phyloP scores from a whole-genome alignment of 129 eudicot species.

The Rutidosis leptorrhynchoides region DNA sequence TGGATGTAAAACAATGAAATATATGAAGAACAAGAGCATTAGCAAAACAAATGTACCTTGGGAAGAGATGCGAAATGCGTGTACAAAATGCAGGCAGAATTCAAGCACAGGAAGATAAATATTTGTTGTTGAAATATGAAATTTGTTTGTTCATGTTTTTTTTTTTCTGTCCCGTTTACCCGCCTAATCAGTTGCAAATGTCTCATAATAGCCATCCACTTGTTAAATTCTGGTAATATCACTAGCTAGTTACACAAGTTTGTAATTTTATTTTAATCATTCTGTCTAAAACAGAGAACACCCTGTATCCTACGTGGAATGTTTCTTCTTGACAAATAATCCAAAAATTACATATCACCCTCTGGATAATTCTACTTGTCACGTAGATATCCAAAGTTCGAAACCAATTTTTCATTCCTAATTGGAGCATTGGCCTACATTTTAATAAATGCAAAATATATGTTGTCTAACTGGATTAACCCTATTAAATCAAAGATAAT shows the following conservation, averaged over 20 bases:
- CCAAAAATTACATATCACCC: too few species aligned
- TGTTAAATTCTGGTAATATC: not conserved
- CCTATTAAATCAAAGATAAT: too few species aligned
- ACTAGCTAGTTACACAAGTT: not conserved
- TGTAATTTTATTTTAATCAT: not conserved
- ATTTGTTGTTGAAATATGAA: not conserved
- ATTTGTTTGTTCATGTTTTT: not conserved
- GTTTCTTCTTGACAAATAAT: too few species aligned
- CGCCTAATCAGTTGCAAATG: not conserved
- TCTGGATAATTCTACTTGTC: too few species aligned
- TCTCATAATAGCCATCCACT: not conserved
- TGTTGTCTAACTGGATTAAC: too few species aligned
- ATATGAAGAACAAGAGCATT: not conserved
- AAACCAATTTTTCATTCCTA: too few species aligned
- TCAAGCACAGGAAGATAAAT: not conserved
- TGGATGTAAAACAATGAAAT: not conserved
- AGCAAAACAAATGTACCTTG: not conserved
- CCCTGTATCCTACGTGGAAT: too few species aligned
- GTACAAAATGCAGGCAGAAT: not conserved
- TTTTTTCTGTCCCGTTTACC: not conserved
- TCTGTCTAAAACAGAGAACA: too few species aligned
- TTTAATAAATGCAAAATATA: too few species aligned
- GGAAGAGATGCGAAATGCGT: not conserved
- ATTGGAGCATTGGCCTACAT: too few species aligned
- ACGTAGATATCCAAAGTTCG: too few species aligned